These are phyloP conservation scores for Verticillium longisporum DNA, from an alignment of 2,329 filamentous ascomycete species.

Conservation along the genomic window DNA sequence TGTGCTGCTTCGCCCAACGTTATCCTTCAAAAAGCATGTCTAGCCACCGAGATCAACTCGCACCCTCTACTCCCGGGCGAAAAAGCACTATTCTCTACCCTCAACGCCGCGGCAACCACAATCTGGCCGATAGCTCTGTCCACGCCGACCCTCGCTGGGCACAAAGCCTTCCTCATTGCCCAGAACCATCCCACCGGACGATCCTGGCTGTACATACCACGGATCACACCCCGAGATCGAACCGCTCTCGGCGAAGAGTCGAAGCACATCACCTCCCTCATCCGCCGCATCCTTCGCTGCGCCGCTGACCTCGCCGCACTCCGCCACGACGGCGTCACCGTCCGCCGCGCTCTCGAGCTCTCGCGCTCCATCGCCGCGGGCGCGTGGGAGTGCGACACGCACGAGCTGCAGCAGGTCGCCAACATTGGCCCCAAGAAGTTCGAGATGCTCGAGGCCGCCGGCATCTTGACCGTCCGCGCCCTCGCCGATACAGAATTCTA, in stretches of 20 bases:
- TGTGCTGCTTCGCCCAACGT: slow-evolving; percentile 11
- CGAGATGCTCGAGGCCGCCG: slow-evolving; percentile 63
- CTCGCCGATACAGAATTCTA: slow-evolving; percentile 60
- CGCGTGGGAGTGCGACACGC: slow-evolving; percentile 68
- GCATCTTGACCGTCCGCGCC: slow-evolving; percentile 64
- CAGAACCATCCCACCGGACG: slow-evolving; percentile 60
- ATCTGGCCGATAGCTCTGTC: slow-evolving; percentile 26
- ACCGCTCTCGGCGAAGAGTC: slow-evolving; percentile 25
- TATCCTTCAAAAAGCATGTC: slow-evolving; percentile 29
- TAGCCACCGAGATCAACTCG: slow-evolving; percentile 28
- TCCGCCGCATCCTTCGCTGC: slow-evolving; percentile 28
- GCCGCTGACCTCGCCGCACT: slow-evolving; percentile 29
- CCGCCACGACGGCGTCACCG: slow-evolving; percentile 54
- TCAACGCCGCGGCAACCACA: slow-evolving; percentile 30
- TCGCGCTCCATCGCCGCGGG: slow-evolving; percentile 68
- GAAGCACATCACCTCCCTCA: slow-evolving; percentile 20
- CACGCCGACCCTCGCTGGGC: slow-evolving; percentile 50
- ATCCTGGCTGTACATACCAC: slow-evolving; percentile 42
- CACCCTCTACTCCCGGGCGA: slow-evolving; percentile 28
- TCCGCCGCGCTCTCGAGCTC: slow-evolving; percentile 67
- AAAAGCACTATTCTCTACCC: slow-evolving; percentile 24
- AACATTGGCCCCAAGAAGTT: slow-evolving; percentile 70
- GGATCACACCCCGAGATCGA: slow-evolving; percentile 25
- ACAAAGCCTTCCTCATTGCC: slow-evolving; percentile 71
- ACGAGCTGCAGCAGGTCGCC: slow-evolving; percentile 78